Evolutionary conservation across 1,284 basidiomycete species (phyloP).

Genomic region (Mycena citricolor): DNA sequence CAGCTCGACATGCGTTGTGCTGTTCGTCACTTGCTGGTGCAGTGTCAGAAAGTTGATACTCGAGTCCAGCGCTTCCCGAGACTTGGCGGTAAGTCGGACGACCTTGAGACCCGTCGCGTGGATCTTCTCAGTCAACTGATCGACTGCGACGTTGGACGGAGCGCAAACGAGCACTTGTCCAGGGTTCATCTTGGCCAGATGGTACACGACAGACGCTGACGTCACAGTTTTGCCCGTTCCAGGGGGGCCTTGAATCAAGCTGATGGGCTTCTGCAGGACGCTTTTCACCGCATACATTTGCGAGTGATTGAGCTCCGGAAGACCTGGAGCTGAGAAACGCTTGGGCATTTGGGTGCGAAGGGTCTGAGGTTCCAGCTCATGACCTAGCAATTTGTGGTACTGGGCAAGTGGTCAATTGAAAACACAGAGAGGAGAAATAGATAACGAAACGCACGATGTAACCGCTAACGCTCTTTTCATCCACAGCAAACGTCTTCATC

Average conservation of each 20-base stretch:
- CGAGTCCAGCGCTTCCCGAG: conserved; percentile 94
- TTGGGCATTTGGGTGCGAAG: conserved; percentile 94
- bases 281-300: conserved; percentile 99
- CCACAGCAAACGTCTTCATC: conserved; percentile 99
- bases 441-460: conserved; percentile 75
- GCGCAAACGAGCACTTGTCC: conserved; percentile 99
- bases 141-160: conserved; percentile 98
- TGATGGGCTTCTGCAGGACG: conserved; percentile 97
- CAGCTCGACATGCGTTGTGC: conserved; percentile 90
- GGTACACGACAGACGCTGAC: conserved; percentile 98
- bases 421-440: conserved; percentile 15
- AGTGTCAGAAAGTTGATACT: conserved; percentile 92
- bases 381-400: conserved; percentile 98
- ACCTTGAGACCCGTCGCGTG: conserved; percentile 96
- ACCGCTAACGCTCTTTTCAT: conserved; percentile 98
- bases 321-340: conserved; percentile 93
- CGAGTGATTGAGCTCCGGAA: conserved; percentile 98
- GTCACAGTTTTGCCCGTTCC: conserved; percentile 99
- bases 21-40: conserved; percentile 97
- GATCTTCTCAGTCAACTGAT: conserved; percentile 99
- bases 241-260: conserved; percentile 96
- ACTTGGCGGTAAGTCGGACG: conserved; percentile 96
- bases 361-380: conserved; percentile 90
- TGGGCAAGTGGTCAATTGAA: conserved; percentile 34
- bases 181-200: conserved; percentile 99